Evolutionary conservation across 108 stramenopile genomes (phyloP).

Genomic region (Cyclotella choctawhatcheeana): DNA sequence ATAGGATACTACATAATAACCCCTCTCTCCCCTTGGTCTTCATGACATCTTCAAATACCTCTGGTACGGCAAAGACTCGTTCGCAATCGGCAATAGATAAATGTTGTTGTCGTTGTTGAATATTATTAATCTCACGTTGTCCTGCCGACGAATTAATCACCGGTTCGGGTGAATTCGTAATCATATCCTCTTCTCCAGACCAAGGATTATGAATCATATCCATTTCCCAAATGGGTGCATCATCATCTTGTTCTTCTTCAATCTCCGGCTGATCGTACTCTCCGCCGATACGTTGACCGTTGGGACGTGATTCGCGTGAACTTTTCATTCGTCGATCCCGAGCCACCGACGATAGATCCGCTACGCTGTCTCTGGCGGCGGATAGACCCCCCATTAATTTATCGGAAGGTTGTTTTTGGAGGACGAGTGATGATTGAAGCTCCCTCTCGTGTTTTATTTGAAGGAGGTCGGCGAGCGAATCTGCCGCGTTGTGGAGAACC

Average conservation of each 20-base stretch:
- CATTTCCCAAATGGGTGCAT: constrained; percentile 21
- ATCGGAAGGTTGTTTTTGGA: not conserved
- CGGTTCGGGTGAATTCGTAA: not conserved
- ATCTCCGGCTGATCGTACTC: not conserved
- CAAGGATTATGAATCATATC: not conserved
- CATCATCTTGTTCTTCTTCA: not conserved
- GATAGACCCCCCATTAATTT: not conserved
- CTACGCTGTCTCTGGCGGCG: not conserved
- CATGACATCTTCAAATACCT: constrained; percentile 38
- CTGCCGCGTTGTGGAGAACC: constrained; percentile 12
- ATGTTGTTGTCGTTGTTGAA: too few relatives aligned
- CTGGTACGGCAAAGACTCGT: constrained; percentile 50
- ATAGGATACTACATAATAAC: constrained; percentile 72
- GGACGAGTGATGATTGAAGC: not conserved
- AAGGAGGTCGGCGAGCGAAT: constrained; percentile 13
- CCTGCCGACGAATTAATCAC: too few relatives aligned
- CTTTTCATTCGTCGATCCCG: too few relatives aligned
- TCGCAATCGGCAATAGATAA: constrained; percentile 32
- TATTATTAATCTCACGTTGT: too few relatives aligned
- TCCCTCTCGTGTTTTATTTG: constrained; percentile 15
- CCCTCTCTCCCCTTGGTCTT: constrained; percentile 87
- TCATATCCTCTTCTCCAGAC: not conserved
- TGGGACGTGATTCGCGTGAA: too few relatives aligned
- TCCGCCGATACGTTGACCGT: too few relatives aligned
- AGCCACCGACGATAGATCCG: not conserved